Evolutionary conservation across 1,284 basidiomycete species (phyloP).

Genomic region (Pulchroboletus neoregius): DNA sequence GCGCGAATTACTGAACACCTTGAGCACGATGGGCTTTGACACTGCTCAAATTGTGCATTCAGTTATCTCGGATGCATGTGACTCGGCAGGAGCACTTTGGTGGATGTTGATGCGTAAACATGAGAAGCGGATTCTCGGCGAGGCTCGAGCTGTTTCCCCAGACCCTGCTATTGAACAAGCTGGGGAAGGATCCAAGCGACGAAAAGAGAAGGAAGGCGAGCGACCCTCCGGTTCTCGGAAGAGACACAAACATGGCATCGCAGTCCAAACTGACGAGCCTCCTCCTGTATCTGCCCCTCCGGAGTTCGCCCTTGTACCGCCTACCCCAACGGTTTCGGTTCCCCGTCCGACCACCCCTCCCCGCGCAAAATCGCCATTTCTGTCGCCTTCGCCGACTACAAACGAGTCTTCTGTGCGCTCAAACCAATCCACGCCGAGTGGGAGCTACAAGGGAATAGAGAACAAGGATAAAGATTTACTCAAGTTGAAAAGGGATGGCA

Average conservation of each 20-base stretch:
- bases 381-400: slow-evolving; percentile 61
- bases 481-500: slow-evolving; percentile 50
- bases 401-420: slow-evolving; percentile 50
- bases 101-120: slow-evolving; percentile 90
- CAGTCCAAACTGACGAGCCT: slow-evolving; percentile 29
- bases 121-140: slow-evolving; percentile 55
- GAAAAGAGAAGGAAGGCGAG: slow-evolving; percentile 34
- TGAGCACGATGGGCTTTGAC: slow-evolving; percentile 84
- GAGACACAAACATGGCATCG: slow-evolving; percentile 22
- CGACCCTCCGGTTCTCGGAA: slow-evolving; percentile 19
- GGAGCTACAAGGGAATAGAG: slow-evolving; percentile 42
- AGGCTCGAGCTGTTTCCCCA: slow-evolving; percentile 24
- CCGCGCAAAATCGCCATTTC: slow-evolving; percentile 49
- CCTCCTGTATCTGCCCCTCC: slow-evolving; percentile 46
- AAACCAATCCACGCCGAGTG: slow-evolving; percentile 61
- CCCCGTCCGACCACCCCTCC: slow-evolving; percentile 50
- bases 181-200: slow-evolving; percentile 22
- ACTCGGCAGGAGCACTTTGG: slow-evolving; percentile 89
- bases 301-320: slow-evolving; percentile 64
- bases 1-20: slow-evolving; percentile 71
- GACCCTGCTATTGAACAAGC: slow-evolving; percentile 32
- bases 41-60: slow-evolving; percentile 93
- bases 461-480: slow-evolving; percentile 43
- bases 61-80: slow-evolving; percentile 89
- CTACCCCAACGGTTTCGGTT: slow-evolving; percentile 59